Evolutionary conservation across 768 basidiomycete species (phyloP).

Genomic region (Lentinula aciculospora): DNA sequence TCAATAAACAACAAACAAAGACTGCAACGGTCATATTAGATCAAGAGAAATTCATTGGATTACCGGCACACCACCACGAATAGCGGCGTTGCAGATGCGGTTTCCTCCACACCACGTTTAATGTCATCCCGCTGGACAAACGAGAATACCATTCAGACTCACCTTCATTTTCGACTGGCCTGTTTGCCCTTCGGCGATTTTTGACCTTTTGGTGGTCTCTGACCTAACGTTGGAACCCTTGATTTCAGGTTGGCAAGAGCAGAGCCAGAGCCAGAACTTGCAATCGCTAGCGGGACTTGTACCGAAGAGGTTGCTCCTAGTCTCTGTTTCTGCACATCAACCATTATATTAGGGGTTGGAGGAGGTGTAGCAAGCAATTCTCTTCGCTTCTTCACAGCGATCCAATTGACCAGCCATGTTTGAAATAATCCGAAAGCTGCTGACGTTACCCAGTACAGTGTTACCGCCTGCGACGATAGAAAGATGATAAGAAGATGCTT

Average conservation of each 20-base stretch:
- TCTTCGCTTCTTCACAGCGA: slow-evolving; percentile 39
- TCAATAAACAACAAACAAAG: background rate
- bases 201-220: background rate
- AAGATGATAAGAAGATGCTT: slow-evolving; percentile 7
- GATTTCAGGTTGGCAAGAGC: background rate
- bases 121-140: slow-evolving; percentile 51
- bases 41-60: slow-evolving; percentile 73
- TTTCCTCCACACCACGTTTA: slow-evolving; percentile 72
- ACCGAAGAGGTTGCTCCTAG: background rate
- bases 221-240: background rate
- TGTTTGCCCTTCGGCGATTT: background rate
- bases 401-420: slow-evolving; percentile 69
- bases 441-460: slow-evolving; percentile 76
- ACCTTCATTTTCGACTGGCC: slow-evolving; percentile 7
- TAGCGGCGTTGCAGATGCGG: slow-evolving; percentile 23
- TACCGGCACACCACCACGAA: slow-evolving; percentile 29
- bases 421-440: slow-evolving; percentile 70
- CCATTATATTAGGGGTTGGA: background rate
- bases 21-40: slow-evolving; percentile 77
- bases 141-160: background rate
- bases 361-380: slow-evolving; percentile 1
- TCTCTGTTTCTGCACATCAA: slow-evolving; percentile 1
- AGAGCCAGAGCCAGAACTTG: background rate
- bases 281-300: background rate
- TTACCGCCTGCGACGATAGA: slow-evolving; percentile 43